Evolutionary conservation across 768 basidiomycete species (phyloP), one percentile per base, ranked within the genome.

Genomic region (Rhizopogon rudus): DNA sequence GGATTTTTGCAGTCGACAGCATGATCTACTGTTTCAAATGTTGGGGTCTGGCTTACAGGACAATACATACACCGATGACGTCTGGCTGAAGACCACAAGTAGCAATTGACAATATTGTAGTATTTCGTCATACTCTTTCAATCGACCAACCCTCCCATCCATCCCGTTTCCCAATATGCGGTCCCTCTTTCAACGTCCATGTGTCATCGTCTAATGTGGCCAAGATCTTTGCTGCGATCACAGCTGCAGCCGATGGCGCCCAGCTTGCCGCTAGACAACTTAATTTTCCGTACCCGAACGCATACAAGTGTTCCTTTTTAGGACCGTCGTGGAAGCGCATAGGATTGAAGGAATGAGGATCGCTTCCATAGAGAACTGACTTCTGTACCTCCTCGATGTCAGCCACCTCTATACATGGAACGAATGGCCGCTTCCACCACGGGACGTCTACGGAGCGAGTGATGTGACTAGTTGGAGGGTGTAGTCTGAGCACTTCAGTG

Each of bases 391-490:
- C 10, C 60, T 44, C 12, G 17, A 69, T 46, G 29, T 68, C 63
- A 6, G 73, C 71, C 17, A 62, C 57, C 44, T 57, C 49, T 40
- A 16, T 25, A 44, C 52, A 57, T 60, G 28, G 44, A 44, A 37
- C 22, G 1, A 29, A 29, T 2, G 57, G 55, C 44, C 57, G 60
- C 16, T 40, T 50, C 40, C 29, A 41, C 25, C 49, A 50, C n/a
- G 57, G 54, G 10, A 45, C 44, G 25, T 40, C 55, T 16, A 55
- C 45, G 22, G 57, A 57, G 28, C 77, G 75, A 20, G 70, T 65
- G 40, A 83, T 80, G 25, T 71, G 77, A 49, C 72, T 74, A 2
- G 78, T 79, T 0, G 82, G 81, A 2, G 82, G 81, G 61, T 79
- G 66, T 1, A 83, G 68, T 0, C 81, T 70, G 66, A 83, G 72